phyloP scores from a whole-genome alignment of 2,329 filamentous ascomycete genomes.

The Dactylellina drechsleri region DNA sequence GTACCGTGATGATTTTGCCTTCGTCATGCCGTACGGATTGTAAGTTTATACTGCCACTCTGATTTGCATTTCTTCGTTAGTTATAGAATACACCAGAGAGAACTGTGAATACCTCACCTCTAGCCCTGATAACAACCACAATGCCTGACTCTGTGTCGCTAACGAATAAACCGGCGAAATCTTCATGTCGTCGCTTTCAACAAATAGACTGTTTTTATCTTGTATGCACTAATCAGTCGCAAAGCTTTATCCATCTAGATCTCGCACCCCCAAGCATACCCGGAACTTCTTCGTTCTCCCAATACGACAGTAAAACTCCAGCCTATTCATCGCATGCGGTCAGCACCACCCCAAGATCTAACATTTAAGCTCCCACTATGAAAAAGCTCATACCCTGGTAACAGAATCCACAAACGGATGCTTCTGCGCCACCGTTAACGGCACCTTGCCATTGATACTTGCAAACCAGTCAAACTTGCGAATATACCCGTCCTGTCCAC shows the following conservation, averaged over 20 bases:
- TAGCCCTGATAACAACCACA: slow-evolving; percentile 90
- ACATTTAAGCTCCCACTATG: background rate
- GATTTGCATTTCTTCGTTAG: background rate
- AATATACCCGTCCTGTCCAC: slow-evolving; percentile 93
- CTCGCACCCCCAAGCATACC: slow-evolving; percentile 58
- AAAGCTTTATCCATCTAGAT: slow-evolving; percentile 7
- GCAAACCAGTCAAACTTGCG: slow-evolving; percentile 95
- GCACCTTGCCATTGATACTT: slow-evolving; percentile 92
- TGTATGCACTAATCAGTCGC: slow-evolving; percentile 3
- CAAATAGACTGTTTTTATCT: slow-evolving; percentile 50
- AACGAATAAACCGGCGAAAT: slow-evolving; percentile 95
- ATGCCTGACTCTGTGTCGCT: slow-evolving; percentile 85
- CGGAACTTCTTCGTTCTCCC: slow-evolving; percentile 91
- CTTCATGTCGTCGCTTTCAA: slow-evolving; percentile 60
- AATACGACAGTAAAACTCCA: slow-evolving; percentile 92
- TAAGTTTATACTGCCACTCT: slow-evolving; percentile 86
- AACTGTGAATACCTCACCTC: slow-evolving; percentile 64
- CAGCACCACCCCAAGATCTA: background rate
- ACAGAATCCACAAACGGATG: slow-evolving; percentile 98
- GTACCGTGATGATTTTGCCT: slow-evolving; percentile 83
- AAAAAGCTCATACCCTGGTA: slow-evolving; percentile 67
- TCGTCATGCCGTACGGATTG: slow-evolving; percentile 95
- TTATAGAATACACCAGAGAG: background rate
- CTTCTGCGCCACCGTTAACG: slow-evolving; percentile 91
- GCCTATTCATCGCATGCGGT: slow-evolving; percentile 67